Conservation (phyloP, 306 rosid species). For the Lablab purpureus region DNA sequence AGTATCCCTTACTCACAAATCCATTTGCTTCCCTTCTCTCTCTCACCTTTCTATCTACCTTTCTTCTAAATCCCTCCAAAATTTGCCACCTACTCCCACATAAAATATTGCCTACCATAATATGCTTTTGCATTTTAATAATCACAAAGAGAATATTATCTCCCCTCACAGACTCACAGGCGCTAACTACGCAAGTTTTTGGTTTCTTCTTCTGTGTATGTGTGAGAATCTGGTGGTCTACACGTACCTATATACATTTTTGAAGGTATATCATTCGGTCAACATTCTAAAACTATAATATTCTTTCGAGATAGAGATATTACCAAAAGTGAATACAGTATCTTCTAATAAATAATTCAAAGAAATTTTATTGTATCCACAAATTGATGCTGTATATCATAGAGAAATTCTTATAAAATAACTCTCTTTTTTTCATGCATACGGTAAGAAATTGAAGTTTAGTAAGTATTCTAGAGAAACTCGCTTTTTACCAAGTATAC, state of each 20-base stretch:
- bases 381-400: no score
- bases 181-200: constrained; percentile 58
- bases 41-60: constrained; percentile 45
- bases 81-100: constrained; percentile 80
- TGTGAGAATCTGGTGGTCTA: constrained; percentile 37
- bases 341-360: neutral
- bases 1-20: constrained; percentile 50
- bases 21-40: constrained; percentile 61
- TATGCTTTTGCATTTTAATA: constrained; percentile 47
- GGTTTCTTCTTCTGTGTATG: constrained; percentile 52
- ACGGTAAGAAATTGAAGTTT: neutral
- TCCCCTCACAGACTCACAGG: constrained; percentile 56
- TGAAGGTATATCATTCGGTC: neutral
- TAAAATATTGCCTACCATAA: constrained; percentile 52
- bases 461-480: neutral
- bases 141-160: constrained; percentile 58
- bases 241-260: neutral
- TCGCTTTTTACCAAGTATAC: neutral
- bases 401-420: neutral
- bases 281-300: neutral
- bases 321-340: neutral
- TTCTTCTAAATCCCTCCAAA: constrained; percentile 76
- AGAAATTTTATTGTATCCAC: no score
- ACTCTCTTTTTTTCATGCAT: neutral
- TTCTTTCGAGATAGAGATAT: neutral